Evolutionary conservation across 768 basidiomycete genomes (phyloP).

Genomic region (Gymnopilus junonius): DNA sequence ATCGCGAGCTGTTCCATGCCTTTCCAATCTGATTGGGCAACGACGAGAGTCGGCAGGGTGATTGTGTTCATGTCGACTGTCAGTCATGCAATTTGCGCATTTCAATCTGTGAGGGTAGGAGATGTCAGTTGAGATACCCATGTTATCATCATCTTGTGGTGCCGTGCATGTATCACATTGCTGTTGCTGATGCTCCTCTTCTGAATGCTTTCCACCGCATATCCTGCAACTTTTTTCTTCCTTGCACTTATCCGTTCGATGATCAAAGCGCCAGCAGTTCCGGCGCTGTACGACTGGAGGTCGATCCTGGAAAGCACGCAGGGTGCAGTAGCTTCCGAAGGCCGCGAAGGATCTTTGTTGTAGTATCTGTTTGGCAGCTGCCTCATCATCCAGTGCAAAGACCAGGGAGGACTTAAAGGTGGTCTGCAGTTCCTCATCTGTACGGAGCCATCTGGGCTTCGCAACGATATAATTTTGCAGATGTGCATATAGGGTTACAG

Average conservation of each 20-base stretch:
- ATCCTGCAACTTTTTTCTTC: conserved; percentile 1
- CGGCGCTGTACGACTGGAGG: conserved; percentile 17
- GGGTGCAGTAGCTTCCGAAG: conserved; percentile 16
- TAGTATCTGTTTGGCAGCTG: conserved; percentile 3
- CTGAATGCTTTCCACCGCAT: conserved; percentile 2
- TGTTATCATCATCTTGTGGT: not conserved
- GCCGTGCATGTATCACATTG: not conserved
- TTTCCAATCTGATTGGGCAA: conserved; percentile 12
- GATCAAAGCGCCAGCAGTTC: conserved; percentile 20
- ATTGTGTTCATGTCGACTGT: not conserved
- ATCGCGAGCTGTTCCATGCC: conserved; percentile 11
- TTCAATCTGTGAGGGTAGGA: not conserved
- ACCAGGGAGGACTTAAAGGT: conserved; percentile 10
- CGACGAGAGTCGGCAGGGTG: conserved; percentile 10
- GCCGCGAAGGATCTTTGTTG: conserved; percentile 5
- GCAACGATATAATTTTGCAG: conserved; percentile 4
- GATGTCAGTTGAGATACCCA: not conserved
- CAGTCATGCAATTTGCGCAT: conserved; percentile 7
- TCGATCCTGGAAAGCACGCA: conserved; percentile 19
- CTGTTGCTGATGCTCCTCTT: not conserved
- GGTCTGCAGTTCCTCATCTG: conserved; percentile 8
- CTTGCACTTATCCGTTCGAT: conserved; percentile 4
- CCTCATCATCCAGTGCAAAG: conserved; percentile 15
- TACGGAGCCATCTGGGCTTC: conserved; percentile 13
- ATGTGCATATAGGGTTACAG: conserved; percentile 14